These are phyloP conservation scores for Plasmopara muralis DNA, from an alignment of 352 stramenopile species.

Conservation along the genomic window DNA sequence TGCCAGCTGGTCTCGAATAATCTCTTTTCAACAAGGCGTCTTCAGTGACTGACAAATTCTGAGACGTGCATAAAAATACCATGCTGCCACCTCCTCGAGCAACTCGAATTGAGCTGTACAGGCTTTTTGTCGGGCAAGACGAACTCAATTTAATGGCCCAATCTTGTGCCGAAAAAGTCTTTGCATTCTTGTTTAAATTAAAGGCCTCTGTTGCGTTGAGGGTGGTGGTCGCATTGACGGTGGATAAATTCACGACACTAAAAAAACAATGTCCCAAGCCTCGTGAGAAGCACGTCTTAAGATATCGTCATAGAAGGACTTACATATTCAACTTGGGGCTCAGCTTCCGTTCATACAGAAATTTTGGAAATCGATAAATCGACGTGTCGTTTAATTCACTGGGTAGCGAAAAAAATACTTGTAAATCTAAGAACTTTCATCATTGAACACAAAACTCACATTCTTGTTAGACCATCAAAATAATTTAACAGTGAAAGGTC, in stretches of 20 bases:
- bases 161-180: conserved; percentile 4
- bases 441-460: not conserved
- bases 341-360: conserved; percentile 2
- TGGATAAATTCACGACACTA: conserved; percentile 12
- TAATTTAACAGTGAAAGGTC: conserved; percentile 1
- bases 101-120: not conserved
- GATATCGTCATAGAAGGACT: not conserved
- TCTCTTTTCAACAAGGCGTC: not conserved
- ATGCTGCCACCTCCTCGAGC: not conserved
- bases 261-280: not conserved
- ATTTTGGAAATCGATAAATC: not conserved
- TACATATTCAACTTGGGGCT: conserved; percentile 1
- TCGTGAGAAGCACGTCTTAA: not conserved
- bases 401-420: not conserved
- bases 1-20: not conserved
- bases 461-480: not conserved
- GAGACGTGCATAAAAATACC: conserved; percentile 5
- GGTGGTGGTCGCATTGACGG: not conserved
- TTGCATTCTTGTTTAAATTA: conserved; percentile 3
- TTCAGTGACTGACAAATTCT: not conserved
- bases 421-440: not conserved
- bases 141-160: conserved; percentile 5
- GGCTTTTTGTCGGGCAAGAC: not conserved
- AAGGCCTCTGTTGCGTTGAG: conserved; percentile 2
- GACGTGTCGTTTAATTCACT: conserved; percentile 1